Evolutionary conservation across 805 yeast species (phyloP), one percentile per base, ranked within the genome.

Genomic region (Saturnispora besseyi): DNA sequence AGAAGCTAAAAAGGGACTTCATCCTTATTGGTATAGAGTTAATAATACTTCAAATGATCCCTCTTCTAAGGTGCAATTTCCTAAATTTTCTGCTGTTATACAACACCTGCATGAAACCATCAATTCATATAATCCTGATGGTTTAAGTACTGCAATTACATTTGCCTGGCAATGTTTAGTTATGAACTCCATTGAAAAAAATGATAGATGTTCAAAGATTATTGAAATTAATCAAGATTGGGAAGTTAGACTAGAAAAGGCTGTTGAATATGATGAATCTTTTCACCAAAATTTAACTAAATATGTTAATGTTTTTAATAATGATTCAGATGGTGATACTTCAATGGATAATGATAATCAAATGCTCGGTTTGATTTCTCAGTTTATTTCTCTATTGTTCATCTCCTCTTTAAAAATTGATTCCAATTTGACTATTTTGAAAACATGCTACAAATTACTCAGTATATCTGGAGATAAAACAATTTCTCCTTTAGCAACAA

Each of bases 21-120:
- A 88, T 62, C 96, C 96, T 0, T 78, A 84, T 62, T 84, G 90
- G 87, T 85, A 81, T 61, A 75, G 75, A 43, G 66, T 82, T 13
- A 15, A n/a, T 5, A 48, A 44, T 13, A 31, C 13, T 15, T 26
- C 18, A 28, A 28, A 28, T n/a, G 13, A 28, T 6, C 7, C 29
- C 4, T 2, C 32, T 3, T 9, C 28, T 3, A 64, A 64, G 3
- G 24, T 50, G 2, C 55, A 57, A 15, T 82, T 87, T 53, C 96
- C 96, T 15, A 26, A 42, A 1, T 50, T 61, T 0, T 83, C 85
- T 54, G 49, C 57, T 1, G 66, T 66, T 0, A 66, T 76, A 54
- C 66, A 76, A 4, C 40, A 48, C 1, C 52, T 58, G 1, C 50
- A 78, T 0, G 48, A 55, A 0, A 66, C 66, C 18, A 60, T 60